These are phyloP conservation scores for Puccinia polysora DNA, from an alignment of 1,284 basidiomycete species.

Conservation along the genomic window DNA sequence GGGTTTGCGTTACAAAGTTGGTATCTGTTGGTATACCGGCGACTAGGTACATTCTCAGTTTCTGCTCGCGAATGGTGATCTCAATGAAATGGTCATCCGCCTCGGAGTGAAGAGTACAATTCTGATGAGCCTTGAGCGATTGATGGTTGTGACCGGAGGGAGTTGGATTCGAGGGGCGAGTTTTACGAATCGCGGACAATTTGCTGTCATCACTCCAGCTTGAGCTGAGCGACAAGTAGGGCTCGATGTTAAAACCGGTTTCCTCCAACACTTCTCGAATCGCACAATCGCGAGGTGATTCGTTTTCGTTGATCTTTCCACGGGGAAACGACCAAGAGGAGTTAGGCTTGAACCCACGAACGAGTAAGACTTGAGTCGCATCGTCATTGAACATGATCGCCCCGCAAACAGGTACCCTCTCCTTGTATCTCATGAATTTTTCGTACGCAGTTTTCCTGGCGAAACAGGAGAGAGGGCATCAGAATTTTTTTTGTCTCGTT, in stretches of 20 bases:
- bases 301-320: constrained; percentile 95
- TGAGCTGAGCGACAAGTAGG: constrained; percentile 59
- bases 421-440: constrained; percentile 91
- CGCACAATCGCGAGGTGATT: constrained; percentile 76
- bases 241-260: constrained; percentile 79
- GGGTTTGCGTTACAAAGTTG: constrained; percentile 83
- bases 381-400: constrained; percentile 79
- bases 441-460: constrained; percentile 47
- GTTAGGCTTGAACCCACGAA: constrained; percentile 95
- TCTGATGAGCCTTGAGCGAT: constrained; percentile 20
- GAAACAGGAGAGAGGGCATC: constrained; percentile 70
- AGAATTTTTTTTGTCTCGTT: not conserved
- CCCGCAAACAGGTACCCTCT: constrained; percentile 95
- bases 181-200: constrained; percentile 33
- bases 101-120: constrained; percentile 46
- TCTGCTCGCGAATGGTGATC: constrained; percentile 75
- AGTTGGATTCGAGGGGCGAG: constrained; percentile 35
- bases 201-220: constrained; percentile 34
- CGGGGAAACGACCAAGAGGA: constrained; percentile 98
- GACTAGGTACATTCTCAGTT: constrained; percentile 86
- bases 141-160: constrained; percentile 32
- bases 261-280: constrained; percentile 89
- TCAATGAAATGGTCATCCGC: constrained; percentile 65
- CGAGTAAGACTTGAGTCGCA: constrained; percentile 69
- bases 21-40: constrained; percentile 83